A percentile compares a stretch with the other conserved stretches of the same genome.
phyloP scores from a whole-genome alignment of 768 basidiomycete species.

The Ramaria sp. region DNA sequence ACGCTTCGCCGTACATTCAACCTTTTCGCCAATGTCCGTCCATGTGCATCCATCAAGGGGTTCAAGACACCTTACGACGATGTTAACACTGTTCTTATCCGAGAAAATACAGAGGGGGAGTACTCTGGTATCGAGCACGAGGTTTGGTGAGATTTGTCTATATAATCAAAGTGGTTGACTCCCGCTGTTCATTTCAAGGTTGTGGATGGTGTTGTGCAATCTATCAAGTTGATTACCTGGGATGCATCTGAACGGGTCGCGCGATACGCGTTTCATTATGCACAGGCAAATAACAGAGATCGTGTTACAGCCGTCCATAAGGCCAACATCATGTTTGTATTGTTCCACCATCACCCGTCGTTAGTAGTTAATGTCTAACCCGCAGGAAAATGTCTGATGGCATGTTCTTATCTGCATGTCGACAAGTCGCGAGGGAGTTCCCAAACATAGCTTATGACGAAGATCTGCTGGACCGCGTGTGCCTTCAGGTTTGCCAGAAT shows the following conservation, averaged over 20 bases:
- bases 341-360: constrained; percentile 5
- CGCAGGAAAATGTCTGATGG: constrained; percentile 99
- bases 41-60: constrained; percentile 90
- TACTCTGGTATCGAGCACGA: constrained; percentile 99
- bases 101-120: constrained; percentile 99
- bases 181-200: constrained; percentile 37
- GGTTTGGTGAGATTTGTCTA: constrained; percentile 30
- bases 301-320: constrained; percentile 99
- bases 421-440: constrained; percentile 92
- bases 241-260: constrained; percentile 98
- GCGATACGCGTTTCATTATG: constrained; percentile 96
- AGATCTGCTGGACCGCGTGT: constrained; percentile 93
- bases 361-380: neutral
- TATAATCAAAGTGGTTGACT: neutral
- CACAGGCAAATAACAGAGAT: constrained; percentile 75
- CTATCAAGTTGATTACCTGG: constrained; percentile 99
- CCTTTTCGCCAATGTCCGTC: constrained; percentile 96
- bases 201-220: constrained; percentile 96
- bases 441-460: constrained; percentile 92
- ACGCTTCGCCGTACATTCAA: constrained; percentile 96
- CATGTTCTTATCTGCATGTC: constrained; percentile 97
- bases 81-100: constrained; percentile 95
- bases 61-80: constrained; percentile 98
- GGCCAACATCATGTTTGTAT: constrained; percentile 91
- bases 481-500: constrained; percentile 82